Evolutionary conservation across 345 rosid genomes (phyloP), one percentile per base, ranked within the genome.

Genomic region (Physaria fendleri): DNA sequence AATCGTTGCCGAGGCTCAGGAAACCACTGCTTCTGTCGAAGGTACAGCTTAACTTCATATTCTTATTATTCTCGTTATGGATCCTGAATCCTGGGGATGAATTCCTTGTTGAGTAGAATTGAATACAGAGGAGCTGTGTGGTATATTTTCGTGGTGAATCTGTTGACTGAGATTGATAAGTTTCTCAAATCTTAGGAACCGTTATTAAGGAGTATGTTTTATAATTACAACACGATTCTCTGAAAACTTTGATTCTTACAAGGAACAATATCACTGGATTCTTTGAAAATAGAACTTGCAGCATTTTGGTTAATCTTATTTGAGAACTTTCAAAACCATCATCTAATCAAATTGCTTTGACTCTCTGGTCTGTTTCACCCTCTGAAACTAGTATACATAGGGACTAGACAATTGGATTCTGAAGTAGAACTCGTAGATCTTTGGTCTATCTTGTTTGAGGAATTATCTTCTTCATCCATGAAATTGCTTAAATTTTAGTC

Each of bases 1-100:
- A 57, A 49, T 71, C 23, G 10, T 21, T 13, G 64, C 55, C 27
- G 75, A 64, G 28, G 35, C 75, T 57, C 71, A 71, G 56, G 75
- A 71, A 53, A 44, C 62, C 42, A 45, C 71, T 10, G 67, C 71
- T 15, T 66, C 66, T 37, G 71, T 65, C 25, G 71, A 65, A 56
- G 71, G 71, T 64, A 22, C 49, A 43, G 2, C 49, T 30, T 27
- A 21, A 29, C 14, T 46, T 45, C 3, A 27, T 2, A n/a, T n/a
- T n/a, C n/a, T n/a, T 15, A 3, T 17, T 55, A 44, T 34, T 43
- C 37, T 43, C 29, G 10, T 35, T n/a, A 35, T 35, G 15, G 16
- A 35, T 12, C 28, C 28, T 28, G 32, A n/a, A n/a, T n/a, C n/a
- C n/a, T n/a, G n/a, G n/a, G 2, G 16, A 3, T 35, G 3, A n/a